Evolutionary conservation across 73 alveolate genomes (phyloP).

Genomic region (Effrenium voratum): DNA sequence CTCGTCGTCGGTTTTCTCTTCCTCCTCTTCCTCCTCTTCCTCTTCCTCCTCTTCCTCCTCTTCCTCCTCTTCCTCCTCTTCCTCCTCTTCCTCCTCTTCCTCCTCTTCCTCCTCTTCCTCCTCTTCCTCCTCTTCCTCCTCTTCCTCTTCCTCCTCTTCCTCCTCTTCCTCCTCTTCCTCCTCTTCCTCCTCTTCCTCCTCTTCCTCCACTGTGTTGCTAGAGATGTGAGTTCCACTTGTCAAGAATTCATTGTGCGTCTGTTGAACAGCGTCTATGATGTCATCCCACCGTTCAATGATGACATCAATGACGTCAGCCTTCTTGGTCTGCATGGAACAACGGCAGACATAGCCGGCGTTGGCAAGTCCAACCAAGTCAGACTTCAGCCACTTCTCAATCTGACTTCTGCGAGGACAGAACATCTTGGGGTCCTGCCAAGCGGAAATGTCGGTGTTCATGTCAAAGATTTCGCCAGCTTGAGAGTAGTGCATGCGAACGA

Average conservation of each 20-base stretch:
- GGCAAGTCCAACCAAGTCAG: not conserved
- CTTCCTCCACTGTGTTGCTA: not conserved
- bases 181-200: not conserved
- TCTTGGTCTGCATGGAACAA: not conserved
- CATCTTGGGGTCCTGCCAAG: not conserved
- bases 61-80: not conserved
- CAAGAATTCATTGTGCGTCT: not conserved
- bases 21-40: not conserved
- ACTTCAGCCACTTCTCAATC: not conserved
- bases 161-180: not conserved
- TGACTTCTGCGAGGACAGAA: not conserved
- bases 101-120: not conserved
- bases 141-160: not conserved
- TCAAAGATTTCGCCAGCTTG: constrained; percentile 4
- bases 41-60: not conserved
- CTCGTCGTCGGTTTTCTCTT: not conserved
- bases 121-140: not conserved
- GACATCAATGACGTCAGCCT: not conserved
- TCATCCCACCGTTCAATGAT: not conserved
- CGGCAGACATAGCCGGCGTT: constrained; percentile 13
- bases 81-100: not conserved
- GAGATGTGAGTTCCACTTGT: not conserved
- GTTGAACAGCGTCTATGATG: not conserved
- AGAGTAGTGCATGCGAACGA: not conserved
- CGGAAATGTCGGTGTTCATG: not conserved